Percentiles rank a stretch among this genome's conserved stretches.
Conservation (phyloP, 2,329 filamentous ascomycete species). For the Alternaria triticina region DNA sequence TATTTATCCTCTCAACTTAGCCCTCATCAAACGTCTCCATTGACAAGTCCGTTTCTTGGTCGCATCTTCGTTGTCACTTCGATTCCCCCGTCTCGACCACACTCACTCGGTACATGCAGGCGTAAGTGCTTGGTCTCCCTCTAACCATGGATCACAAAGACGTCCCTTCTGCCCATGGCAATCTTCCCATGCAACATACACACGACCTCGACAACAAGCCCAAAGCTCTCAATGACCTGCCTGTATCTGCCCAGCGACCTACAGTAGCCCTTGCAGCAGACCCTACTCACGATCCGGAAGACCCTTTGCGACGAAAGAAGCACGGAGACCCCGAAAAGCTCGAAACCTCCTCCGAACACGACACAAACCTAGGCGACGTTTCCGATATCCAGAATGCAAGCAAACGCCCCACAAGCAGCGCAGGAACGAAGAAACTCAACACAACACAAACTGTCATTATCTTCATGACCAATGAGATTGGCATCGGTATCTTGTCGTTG, state of each 20-base stretch:
- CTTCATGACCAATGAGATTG: constrained; percentile 39
- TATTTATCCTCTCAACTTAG: constrained; percentile 1
- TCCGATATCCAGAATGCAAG: constrained; percentile 32
- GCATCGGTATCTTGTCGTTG: constrained; percentile 38
- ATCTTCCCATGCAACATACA: constrained; percentile 19
- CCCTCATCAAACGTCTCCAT: background rate
- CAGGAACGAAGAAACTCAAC: constrained; percentile 27
- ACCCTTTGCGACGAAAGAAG: constrained; percentile 17
- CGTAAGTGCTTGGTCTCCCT: constrained; percentile 17
- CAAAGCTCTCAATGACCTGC: constrained; percentile 19
- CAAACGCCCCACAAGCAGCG: constrained; percentile 11
- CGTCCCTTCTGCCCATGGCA: constrained; percentile 15
- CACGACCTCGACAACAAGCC: constrained; percentile 16
- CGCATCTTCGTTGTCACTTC: background rate
- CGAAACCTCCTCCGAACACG: constrained; percentile 25
- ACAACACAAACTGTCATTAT: constrained; percentile 39
- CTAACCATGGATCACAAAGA: constrained; percentile 24
- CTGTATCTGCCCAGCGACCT: constrained; percentile 24
- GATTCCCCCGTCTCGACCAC: background rate
- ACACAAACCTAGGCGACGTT: constrained; percentile 30
- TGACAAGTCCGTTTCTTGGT: background rate
- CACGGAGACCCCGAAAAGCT: constrained; percentile 19
- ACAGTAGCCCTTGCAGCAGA: constrained; percentile 30
- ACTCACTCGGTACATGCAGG: constrained; percentile 1
- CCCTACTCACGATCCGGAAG: constrained; percentile 26